Evolutionary conservation across 257 asterid genomes (phyloP), one percentile per base, ranked within the genome.

Genomic region (Solanum chmielewskii): DNA sequence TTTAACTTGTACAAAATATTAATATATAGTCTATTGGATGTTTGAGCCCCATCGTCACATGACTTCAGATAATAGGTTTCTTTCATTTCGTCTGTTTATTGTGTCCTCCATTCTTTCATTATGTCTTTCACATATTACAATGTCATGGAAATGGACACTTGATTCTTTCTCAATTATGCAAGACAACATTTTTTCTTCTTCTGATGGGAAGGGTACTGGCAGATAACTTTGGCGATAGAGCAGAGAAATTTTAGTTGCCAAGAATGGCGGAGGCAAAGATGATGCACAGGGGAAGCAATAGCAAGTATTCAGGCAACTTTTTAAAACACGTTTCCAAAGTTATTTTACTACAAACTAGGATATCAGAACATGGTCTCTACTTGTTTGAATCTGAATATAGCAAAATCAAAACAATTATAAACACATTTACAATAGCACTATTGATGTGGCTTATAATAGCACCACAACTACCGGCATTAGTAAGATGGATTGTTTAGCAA

Each of bases 401-500:
- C 81, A 37, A 37, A 20, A 37, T 74, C 47, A 37, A 74, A 21
- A 37, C 49, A 37, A 33, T 18, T 71, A 33, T 33, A 18, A 23
- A 33, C 78, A 71, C 1, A 75, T 75, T 39, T 41, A 41, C 83
- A 21, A 23, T 23, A 37, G 20, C 52, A 75, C 3, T 75, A 75
- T 74, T 39, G 52, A 27, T 35, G 80, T 73, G 47, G 52, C 42
- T 6, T 75, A 75, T 23, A 75, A 39, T 75, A 41, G 35, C 83
- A 76, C 45, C 83, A 75, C 83, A 41, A 41, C 83, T 75, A 52
- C 82, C 15, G 33, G 59, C 21, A 83, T 78, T 49, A 75, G 90
- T 78, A 94, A 60, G 98, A 86, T 29, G 98, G 33, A 85, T 86
- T 88, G 89, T 91, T 95, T 85, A 97, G 97, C 87, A 96, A 94